Conservation (phyloP, 305 asterid species). For the Solanum hybrid region DNA sequence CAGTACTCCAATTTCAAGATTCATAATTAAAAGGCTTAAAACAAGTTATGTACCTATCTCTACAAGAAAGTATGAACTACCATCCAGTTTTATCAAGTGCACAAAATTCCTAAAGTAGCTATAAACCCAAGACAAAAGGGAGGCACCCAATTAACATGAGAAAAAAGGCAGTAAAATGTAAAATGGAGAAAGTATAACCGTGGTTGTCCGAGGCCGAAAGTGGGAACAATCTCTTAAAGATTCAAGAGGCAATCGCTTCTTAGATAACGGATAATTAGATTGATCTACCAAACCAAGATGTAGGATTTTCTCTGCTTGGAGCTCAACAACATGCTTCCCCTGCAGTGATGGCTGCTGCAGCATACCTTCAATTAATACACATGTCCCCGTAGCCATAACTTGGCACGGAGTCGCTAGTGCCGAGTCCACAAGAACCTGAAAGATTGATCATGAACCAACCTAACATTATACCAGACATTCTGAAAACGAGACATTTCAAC, state of each 20-base stretch:
- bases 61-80: not conserved
- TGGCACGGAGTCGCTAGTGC: conserved; percentile 45
- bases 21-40: not conserved
- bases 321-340: conserved; percentile 51
- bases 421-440: conserved; percentile 66
- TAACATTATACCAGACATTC: not conserved
- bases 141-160: not conserved
- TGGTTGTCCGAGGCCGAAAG: conserved; percentile 75
- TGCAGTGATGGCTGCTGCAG: conserved; percentile 47
- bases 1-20: not conserved
- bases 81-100: not conserved
- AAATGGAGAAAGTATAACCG: conserved; percentile 24
- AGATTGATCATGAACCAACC: not conserved
- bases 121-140: not conserved
- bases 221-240: conserved; percentile 49
- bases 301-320: conserved; percentile 52
- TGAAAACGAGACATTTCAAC: not conserved
- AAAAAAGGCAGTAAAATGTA: not conserved
- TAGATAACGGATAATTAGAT: conserved; percentile 56
- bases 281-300: conserved; percentile 62
- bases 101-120: not conserved
- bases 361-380: conserved; percentile 56
- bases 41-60: not conserved
- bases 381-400: conserved; percentile 71
- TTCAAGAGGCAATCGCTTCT: conserved; percentile 71